Conservation (phyloP, 2,329 filamentous ascomycete genomes). For the Fusarium redolens region DNA sequence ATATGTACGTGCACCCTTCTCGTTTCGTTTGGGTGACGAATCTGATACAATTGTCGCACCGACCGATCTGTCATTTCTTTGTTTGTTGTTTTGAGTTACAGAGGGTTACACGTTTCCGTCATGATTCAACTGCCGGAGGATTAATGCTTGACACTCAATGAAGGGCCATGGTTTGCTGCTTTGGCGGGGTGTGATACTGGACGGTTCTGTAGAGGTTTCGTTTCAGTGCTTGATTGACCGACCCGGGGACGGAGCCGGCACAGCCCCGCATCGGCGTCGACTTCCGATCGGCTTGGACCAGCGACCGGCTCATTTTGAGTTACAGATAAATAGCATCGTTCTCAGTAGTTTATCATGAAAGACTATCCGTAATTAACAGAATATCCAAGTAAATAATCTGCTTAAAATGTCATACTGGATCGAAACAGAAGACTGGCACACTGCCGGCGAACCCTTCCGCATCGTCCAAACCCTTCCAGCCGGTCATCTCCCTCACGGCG, state of each 20-base stretch:
- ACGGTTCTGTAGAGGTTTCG: not conserved
- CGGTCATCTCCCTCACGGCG: not conserved
- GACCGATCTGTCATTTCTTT: slow-evolving; percentile 5
- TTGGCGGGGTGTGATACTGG: not conserved
- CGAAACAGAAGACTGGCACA: slow-evolving; percentile 43
- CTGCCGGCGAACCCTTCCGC: slow-evolving; percentile 44
- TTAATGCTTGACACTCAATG: not conserved
- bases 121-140: slow-evolving; percentile 25
- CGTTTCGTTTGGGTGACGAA: not conserved
- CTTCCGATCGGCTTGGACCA: not conserved
- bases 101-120: not conserved
- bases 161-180: not conserved
- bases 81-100: not conserved
- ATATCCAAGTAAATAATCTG: not conserved
- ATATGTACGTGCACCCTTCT: not conserved
- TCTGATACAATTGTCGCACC: not conserved
- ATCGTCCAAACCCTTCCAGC: slow-evolving; percentile 29
- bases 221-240: not conserved
- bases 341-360: not conserved
- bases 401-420: slow-evolving; percentile 35
- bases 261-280: not conserved
- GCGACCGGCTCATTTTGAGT: not conserved
- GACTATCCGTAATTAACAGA: rapidly evolving
- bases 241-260: not conserved
- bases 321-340: not conserved